Evolutionary conservation across 441 rosid genomes (phyloP), one percentile per base, ranked within the genome.

Genomic region (Francoa sonchifolia): DNA sequence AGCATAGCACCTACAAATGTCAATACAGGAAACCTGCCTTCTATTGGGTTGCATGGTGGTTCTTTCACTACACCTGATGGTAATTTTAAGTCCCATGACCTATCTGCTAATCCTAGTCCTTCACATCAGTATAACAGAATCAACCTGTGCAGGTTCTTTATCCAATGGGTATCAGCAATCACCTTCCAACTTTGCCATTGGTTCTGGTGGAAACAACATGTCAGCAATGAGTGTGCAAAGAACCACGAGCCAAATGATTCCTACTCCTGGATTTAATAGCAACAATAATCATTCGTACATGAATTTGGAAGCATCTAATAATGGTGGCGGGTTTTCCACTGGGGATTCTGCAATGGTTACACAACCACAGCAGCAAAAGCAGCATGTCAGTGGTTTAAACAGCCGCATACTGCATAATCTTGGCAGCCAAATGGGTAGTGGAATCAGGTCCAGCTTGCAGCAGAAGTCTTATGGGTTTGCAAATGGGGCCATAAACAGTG

Each of bases 201-300:
- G 76, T 64, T 75, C 96, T 42, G 69, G 80, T 68, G 95, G 86
- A 33, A n/a, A n/a, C n/a, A 85, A 64, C 64, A 65, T 85, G 72
- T 52, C 95, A 39, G 68, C 94, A 19, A 59, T 71, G 70, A 75
- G 74, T 32, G 61, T 63, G 20, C 92, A 66, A 33, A 73, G 95
- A 65, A 72, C 65, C 63, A 42, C 77, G 46, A 72, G 81, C 63
- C 96, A 88, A 58, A 93, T 93, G 99, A 88, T 93, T 65, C 99
- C 99, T 49, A 82, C 99, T 21, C 96, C 99, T 33, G 95, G 96
- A 36, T 76, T 77, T 50, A 83, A 66, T 50, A 76, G 32, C 48
- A 71, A 31, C 47, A 59, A 45, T 49, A 72, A 39, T 39, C 94
- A 72, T 57, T 64, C 87, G 57, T 78, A 67, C 49, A 28, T 78